Conservation (phyloP, 2,329 filamentous ascomycete species). For the Alternaria sp. region DNA sequence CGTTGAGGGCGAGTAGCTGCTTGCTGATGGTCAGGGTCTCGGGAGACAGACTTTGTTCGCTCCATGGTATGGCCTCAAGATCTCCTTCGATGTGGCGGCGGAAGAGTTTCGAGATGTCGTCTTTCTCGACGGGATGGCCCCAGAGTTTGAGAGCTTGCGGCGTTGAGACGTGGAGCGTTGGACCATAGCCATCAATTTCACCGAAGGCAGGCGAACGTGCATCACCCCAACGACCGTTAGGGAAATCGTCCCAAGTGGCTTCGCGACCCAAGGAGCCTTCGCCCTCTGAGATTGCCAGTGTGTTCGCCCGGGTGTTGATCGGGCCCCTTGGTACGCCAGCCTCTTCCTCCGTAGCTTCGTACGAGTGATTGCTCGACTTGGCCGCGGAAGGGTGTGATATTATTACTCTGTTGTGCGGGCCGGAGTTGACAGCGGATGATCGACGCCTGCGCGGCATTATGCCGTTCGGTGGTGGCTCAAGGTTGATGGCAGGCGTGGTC, state of each 20-base stretch:
- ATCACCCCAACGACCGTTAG: constrained; percentile 95
- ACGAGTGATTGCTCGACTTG: constrained; percentile 56
- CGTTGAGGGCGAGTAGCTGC: constrained; percentile 78
- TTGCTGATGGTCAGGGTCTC: constrained; percentile 84
- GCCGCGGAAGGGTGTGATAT: constrained; percentile 68
- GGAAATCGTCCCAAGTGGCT: constrained; percentile 98
- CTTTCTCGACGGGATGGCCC: constrained; percentile 73
- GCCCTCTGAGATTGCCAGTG: constrained; percentile 91
- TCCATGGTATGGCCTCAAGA: constrained; percentile 87
- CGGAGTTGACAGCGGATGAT: constrained; percentile 80
- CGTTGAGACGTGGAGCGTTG: constrained; percentile 91
- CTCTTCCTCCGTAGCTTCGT: constrained; percentile 76
- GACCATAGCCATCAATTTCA: constrained; percentile 97
- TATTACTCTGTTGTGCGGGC: constrained; percentile 87
- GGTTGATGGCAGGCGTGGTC: constrained; percentile 50
- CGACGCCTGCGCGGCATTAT: constrained; percentile 58
- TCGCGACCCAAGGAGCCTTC: constrained; percentile 88
- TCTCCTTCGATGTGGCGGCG: constrained; percentile 80
- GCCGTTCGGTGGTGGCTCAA: constrained; percentile 38
- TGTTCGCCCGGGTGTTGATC: constrained; percentile 80
- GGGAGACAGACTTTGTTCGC: constrained; percentile 82
- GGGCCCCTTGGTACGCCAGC: constrained; percentile 75
- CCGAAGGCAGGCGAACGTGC: constrained; percentile 86
- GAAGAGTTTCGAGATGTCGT: constrained; percentile 83
- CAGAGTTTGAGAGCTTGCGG: constrained; percentile 82